Evolutionary conservation across 169 alveolate species (phyloP).

Genomic region (Plasmodium reichenowi): DNA sequence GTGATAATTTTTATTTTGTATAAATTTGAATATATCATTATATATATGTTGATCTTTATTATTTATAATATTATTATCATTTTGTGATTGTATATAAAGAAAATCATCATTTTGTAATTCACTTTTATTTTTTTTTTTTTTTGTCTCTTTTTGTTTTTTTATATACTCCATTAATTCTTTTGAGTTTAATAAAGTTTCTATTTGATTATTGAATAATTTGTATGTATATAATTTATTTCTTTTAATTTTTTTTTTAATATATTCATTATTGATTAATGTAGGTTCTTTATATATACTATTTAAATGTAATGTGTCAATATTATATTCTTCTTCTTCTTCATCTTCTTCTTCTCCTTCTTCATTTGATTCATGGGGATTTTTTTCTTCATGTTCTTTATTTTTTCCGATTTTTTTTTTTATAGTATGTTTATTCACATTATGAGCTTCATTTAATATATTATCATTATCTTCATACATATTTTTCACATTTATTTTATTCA

Average conservation of each 20-base stretch:
- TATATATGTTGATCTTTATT: slow-evolving; percentile 10
- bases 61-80: slow-evolving; percentile 13
- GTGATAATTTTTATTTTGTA: slow-evolving; percentile 7
- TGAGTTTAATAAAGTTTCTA: slow-evolving; percentile 38
- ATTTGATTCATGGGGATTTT: neutral
- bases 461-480: slow-evolving; percentile 8
- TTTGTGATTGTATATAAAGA: slow-evolving; percentile 16
- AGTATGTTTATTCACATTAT: neutral
- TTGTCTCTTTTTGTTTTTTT: slow-evolving; percentile 44
- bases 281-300: slow-evolving; percentile 18
- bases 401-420: slow-evolving; percentile 1
- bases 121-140: slow-evolving; percentile 16
- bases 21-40: slow-evolving; percentile 5
- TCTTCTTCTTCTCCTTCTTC: neutral
- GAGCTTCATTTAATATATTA: neutral
- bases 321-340: neutral
- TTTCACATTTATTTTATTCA: slow-evolving; percentile 42
- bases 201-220: slow-evolving; percentile 46
- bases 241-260: slow-evolving; percentile 69
- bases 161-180: slow-evolving; percentile 48
- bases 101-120: slow-evolving; percentile 49
- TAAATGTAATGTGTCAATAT: neutral
- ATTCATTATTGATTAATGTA: slow-evolving; percentile 60
- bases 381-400: neutral
- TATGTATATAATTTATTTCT: slow-evolving; percentile 59